Percentiles rank a stretch among this genome's conserved stretches.
Evolutionary conservation across 768 basidiomycete genomes (phyloP).

Genomic region (Tubosaeta sp.): DNA sequence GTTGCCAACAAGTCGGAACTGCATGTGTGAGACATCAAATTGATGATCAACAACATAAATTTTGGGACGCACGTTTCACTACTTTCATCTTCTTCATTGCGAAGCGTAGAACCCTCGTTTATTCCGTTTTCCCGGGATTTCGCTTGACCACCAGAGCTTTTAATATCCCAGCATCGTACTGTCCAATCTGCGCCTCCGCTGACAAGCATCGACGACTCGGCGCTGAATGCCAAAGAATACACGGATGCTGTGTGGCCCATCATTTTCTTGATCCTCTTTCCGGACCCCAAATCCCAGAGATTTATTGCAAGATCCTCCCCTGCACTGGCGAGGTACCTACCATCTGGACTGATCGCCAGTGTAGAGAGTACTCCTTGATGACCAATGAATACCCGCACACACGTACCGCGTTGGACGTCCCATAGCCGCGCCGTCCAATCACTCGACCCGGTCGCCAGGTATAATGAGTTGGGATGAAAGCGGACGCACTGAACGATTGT

Average conservation of each 20-base stretch:
- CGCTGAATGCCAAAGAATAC: constrained; percentile 87
- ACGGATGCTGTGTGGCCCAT: constrained; percentile 86
- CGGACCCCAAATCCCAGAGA: constrained; percentile 96
- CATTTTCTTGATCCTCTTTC: constrained; percentile 94
- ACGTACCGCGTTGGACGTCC: constrained; percentile 96
- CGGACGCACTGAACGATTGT: constrained; percentile 66
- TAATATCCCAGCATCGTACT: constrained; percentile 98
- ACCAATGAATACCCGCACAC: constrained; percentile 92
- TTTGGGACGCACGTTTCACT: constrained; percentile 62
- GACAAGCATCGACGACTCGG: constrained; percentile 85
- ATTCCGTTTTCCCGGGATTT: constrained; percentile 58
- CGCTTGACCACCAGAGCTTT: constrained; percentile 61
- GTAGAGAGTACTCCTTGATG: constrained; percentile 87
- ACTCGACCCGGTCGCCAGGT: constrained; percentile 94
- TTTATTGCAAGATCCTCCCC: constrained; percentile 92
- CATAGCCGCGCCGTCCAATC: constrained; percentile 95
- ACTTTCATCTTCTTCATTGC: constrained; percentile 47
- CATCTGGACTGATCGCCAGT: constrained; percentile 89
- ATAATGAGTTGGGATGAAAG: constrained; percentile 97
- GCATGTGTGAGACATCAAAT: constrained; percentile 9
- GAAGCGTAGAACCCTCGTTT: constrained; percentile 30
- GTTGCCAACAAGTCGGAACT: constrained; percentile 86
- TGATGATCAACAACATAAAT: background rate
- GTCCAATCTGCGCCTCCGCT: constrained; percentile 95
- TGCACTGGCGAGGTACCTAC: constrained; percentile 88